These are phyloP conservation scores for Davidsoniella virescens DNA, from an alignment of 2,329 filamentous ascomycete species.

Conservation along the genomic window DNA sequence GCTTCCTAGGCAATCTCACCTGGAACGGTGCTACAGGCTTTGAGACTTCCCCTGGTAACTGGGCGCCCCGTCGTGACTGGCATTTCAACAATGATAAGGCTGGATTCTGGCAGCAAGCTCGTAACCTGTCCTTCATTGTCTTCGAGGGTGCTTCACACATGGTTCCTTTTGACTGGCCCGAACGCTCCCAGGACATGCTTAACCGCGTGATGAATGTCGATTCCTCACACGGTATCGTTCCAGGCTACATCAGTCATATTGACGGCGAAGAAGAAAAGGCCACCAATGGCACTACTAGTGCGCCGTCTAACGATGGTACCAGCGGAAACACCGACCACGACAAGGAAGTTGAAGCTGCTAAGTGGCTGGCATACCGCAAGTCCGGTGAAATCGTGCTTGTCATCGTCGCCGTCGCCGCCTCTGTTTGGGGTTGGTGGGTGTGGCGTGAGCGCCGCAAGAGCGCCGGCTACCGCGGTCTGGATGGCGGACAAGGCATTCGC, in stretches of 20 bases:
- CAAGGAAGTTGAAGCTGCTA: constrained; percentile 61
- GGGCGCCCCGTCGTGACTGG: constrained; percentile 88
- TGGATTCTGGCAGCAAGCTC: constrained; percentile 84
- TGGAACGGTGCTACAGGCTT: constrained; percentile 92
- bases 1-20: constrained; percentile 72
- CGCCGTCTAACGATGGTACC: constrained; percentile 37
- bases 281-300: constrained; percentile 33
- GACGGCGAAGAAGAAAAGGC: constrained; percentile 60
- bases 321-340: constrained; percentile 39
- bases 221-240: constrained; percentile 69
- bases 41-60: constrained; percentile 69
- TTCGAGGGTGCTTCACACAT: constrained; percentile 96
- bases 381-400: constrained; percentile 75
- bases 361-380: constrained; percentile 77
- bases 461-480: constrained; percentile 36
- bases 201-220: constrained; percentile 92
- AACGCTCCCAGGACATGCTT: constrained; percentile 84
- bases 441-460: constrained; percentile 45
- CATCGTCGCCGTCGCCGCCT: constrained; percentile 59
- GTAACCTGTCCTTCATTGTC: constrained; percentile 87
- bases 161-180: constrained; percentile 88
- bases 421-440: constrained; percentile 57
- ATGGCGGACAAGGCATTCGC: constrained; percentile 19
- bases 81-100: constrained; percentile 76
- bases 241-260: constrained; percentile 44